These are phyloP conservation scores for Sabuloglossum arenarium DNA, from an alignment of 495 filamentous ascomycete genomes.

Conservation along the genomic window DNA sequence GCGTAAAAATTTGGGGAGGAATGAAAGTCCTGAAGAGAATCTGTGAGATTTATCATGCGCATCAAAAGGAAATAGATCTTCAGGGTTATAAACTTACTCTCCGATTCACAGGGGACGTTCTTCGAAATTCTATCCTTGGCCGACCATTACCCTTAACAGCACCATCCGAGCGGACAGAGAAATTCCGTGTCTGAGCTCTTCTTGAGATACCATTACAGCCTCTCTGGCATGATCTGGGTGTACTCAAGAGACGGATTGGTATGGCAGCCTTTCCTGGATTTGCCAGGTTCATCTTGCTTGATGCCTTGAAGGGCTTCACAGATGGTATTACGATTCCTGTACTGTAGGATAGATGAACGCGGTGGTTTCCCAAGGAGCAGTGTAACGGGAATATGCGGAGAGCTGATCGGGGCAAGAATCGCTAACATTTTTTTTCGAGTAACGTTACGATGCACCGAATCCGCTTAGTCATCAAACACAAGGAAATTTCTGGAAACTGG, in stretches of 20 bases:
- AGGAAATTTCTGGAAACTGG: too few species aligned
- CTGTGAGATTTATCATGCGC: not conserved
- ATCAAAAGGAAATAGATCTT: not conserved
- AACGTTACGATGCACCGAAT: not conserved
- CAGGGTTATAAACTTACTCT: not conserved
- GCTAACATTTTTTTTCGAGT: not conserved
- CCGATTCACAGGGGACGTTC: not conserved
- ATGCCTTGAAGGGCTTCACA: constrained; percentile 39
- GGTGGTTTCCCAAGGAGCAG: not conserved
- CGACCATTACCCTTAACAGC: not conserved
- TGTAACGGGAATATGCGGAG: too few species aligned
- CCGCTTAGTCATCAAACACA: not conserved
- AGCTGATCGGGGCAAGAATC: not conserved
- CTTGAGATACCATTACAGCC: constrained; percentile 4
- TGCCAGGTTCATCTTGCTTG: constrained; percentile 41
- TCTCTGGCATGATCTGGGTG: constrained; percentile 7
- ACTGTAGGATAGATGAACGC: not conserved
- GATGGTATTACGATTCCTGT: not conserved
- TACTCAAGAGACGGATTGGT: constrained; percentile 11
- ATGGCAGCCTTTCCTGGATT: constrained; percentile 12
- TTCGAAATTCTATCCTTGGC: not conserved
- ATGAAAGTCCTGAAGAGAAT: constrained; percentile 45
- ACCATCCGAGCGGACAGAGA: not conserved
- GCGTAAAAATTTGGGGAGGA: constrained; percentile 38
- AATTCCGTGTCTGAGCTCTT: constrained; percentile 6